Conservation (phyloP, 148 eudicot genomes). For the Bassia scoparia region DNA sequence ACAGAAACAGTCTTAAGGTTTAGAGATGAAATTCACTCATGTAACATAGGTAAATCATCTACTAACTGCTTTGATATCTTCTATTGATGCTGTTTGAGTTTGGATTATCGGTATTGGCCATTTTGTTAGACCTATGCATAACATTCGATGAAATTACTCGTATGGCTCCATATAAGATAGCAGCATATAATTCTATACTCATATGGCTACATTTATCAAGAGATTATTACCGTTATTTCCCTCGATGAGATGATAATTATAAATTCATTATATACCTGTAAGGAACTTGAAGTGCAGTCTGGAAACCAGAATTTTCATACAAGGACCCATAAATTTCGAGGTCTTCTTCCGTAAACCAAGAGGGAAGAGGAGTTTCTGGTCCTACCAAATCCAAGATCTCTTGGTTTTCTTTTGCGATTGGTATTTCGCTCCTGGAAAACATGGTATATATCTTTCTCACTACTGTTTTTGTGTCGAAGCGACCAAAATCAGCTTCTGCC, state of each 20-base stretch:
- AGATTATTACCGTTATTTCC: too few relatives aligned
- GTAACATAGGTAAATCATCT: too few relatives aligned
- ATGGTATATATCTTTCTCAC: slow-evolving; percentile 53
- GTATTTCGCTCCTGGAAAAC: slow-evolving; percentile 52
- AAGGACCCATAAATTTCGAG: slow-evolving; percentile 45
- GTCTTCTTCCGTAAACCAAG: slow-evolving; percentile 63
- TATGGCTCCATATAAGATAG: too few relatives aligned
- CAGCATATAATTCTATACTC: too few relatives aligned
- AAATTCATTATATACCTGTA: slow-evolving; percentile 38
- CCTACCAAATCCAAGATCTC: slow-evolving; percentile 66
- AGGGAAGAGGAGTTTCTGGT: slow-evolving; percentile 46
- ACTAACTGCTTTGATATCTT: too few relatives aligned
- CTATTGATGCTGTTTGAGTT: too few relatives aligned
- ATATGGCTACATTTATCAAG: too few relatives aligned
- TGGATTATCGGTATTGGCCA: too few relatives aligned
- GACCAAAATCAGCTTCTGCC: slow-evolving; percentile 69
- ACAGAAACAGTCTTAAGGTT: neutral
- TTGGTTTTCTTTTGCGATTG: slow-evolving; percentile 52
- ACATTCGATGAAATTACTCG: too few relatives aligned
- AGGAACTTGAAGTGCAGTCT: slow-evolving; percentile 54
- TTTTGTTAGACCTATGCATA: too few relatives aligned
- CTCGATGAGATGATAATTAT: too few relatives aligned
- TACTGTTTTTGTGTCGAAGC: slow-evolving; percentile 54
- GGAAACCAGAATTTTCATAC: slow-evolving; percentile 59
- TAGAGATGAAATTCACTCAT: too few relatives aligned